Base-by-base conservation (phyloP, 2,329 filamentous ascomycete species). In the Xylariales sp. region DNA sequence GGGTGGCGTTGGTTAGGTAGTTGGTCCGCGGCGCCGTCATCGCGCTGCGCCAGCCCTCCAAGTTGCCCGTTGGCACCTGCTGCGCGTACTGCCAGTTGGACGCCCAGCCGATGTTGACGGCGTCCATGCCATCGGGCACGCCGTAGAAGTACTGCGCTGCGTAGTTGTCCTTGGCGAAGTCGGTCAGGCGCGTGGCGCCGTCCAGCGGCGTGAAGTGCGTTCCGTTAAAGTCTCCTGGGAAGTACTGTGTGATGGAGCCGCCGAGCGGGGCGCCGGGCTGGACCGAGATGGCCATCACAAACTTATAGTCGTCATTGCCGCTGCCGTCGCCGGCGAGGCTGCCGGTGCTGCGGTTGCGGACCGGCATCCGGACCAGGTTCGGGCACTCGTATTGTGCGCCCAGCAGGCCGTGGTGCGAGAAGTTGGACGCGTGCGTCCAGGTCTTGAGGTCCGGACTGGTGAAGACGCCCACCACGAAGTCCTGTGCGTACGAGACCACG, bases 371-470 rank as follows among this genome's bases (percentile, higher is more conserved):
- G 2, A 83, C 67, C 25, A 83, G 54, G 45, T 81, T 83, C 0
- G 80, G 79, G 36, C 78, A 83, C 54, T 83, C 80, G 49, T 78
- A 82, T 48, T 81, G 74, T 1, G 69, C 48, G 5, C 71, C 78
- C 4, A 72, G 63, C 3, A 76, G 60, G 13, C 70, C 74, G 31
- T 68, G 56, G 40, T 67, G 59, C 4, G 72, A 69, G 50, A 82
- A 81, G 53, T 82, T 82, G 40, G 73, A 74, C 10, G 66, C 67
- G 28, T 67, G 65, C 24, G 65, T 74, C 81, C 80, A 85, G 6
- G 68, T 57, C 31, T 67, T 75, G 6, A 84, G 60, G 49, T 84
- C 67, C 0, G 69, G 62, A 2, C 76, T 81, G 2, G 76, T 80
- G 55, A 69, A 83, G 45, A 84, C 67, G n/a, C 74, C 76, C 30